phyloP scores from a whole-genome alignment of 768 basidiomycete genomes.

The Pisolithus albus region DNA sequence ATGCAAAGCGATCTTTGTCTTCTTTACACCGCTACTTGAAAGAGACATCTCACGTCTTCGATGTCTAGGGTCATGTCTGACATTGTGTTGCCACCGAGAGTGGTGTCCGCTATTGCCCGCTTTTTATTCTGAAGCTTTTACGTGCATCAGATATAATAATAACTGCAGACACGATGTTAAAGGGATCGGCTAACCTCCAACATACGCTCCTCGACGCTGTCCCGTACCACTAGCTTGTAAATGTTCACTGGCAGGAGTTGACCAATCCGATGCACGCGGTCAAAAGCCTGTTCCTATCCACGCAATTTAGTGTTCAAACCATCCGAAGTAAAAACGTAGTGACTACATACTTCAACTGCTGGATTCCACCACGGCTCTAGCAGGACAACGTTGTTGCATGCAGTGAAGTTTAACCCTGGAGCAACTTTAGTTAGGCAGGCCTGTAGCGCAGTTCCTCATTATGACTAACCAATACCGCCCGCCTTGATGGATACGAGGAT shows the following conservation, averaged over 20 bases:
- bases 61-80: too few relatives aligned
- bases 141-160: not conserved
- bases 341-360: not conserved
- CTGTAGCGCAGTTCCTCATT: not conserved
- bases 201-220: not conserved
- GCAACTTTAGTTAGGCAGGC: not conserved
- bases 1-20: too few relatives aligned
- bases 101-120: not conserved
- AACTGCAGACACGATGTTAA: not conserved
- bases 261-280: not conserved
- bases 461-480: not conserved
- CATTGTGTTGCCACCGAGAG: not conserved
- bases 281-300: not conserved
- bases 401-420: not conserved
- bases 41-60: too few relatives aligned
- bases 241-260: not conserved
- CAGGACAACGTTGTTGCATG: not conserved
- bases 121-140: not conserved
- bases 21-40: too few relatives aligned
- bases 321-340: not conserved
- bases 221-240: not conserved
- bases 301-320: not conserved
- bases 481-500: not conserved
- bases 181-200: not conserved
- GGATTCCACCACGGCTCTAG: not conserved